Evolutionary conservation across 2,329 filamentous ascomycete species (phyloP).

Genomic region (Penicillium sp.): DNA sequence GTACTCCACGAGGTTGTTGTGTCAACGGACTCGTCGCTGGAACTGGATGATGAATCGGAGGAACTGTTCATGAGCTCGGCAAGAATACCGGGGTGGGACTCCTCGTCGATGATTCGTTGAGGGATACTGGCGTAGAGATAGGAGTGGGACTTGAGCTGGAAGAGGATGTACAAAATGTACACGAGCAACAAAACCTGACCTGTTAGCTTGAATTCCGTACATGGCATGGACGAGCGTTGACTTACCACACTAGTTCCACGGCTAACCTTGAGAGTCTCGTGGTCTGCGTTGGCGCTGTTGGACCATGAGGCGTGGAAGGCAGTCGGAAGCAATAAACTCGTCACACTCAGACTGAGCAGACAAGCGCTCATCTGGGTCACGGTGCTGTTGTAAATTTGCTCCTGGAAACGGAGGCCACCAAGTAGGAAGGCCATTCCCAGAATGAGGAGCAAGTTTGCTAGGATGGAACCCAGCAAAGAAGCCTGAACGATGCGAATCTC

Average conservation of each 20-base stretch:
- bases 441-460: slow-evolving; percentile 84
- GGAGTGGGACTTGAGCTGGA: slow-evolving; percentile 87
- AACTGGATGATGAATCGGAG: slow-evolving; percentile 48
- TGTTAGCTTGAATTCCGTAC: neutral
- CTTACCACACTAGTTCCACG: slow-evolving; percentile 81
- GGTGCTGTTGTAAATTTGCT: slow-evolving; percentile 94
- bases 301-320: slow-evolving; percentile 88
- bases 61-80: slow-evolving; percentile 70
- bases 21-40: slow-evolving; percentile 65
- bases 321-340: slow-evolving; percentile 82
- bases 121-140: slow-evolving; percentile 93
- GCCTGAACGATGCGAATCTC: slow-evolving; percentile 91
- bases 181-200: slow-evolving; percentile 70
- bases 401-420: slow-evolving; percentile 79
- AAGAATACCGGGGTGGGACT: slow-evolving; percentile 79
- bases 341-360: slow-evolving; percentile 83
- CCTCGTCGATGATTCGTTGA: slow-evolving; percentile 88
- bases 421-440: slow-evolving; percentile 88
- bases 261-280: slow-evolving; percentile 75
- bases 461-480: slow-evolving; percentile 81
- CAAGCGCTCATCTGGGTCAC: slow-evolving; percentile 96
- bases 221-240: slow-evolving; percentile 14
- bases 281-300: slow-evolving; percentile 61
- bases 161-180: slow-evolving; percentile 79
- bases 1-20: slow-evolving; percentile 69